Evolutionary conservation across 2,329 filamentous ascomycete species (phyloP).

Genomic region (Coniochaeta pulveracea): DNA sequence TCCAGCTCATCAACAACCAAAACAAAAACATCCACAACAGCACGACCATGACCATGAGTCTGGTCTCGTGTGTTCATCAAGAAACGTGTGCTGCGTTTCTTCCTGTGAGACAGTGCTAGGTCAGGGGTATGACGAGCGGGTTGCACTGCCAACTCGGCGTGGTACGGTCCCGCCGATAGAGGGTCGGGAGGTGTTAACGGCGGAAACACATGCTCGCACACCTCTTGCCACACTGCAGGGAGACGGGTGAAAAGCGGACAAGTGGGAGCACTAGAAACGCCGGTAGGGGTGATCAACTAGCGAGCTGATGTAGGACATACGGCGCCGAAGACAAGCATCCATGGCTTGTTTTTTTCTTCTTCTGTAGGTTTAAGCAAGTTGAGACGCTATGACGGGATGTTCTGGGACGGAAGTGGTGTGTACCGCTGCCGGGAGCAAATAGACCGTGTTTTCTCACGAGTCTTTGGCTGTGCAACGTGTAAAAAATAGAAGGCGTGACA

Average conservation of each 20-base stretch:
- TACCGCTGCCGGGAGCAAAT: neutral
- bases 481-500: no score
- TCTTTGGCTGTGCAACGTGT: no score
- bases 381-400: neutral
- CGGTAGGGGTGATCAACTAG: slow-evolving; percentile 18
- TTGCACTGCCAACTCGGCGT: slow-evolving; percentile 34
- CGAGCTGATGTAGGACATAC: slow-evolving; percentile 21
- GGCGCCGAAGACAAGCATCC: slow-evolving; percentile 23
- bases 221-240: slow-evolving; percentile 7
- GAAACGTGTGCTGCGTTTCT: slow-evolving; percentile 20
- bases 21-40: no score
- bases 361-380: no score
- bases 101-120: slow-evolving; percentile 20
- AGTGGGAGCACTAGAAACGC: slow-evolving; percentile 15
- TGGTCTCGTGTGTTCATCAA: slow-evolving; percentile 8
- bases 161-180: slow-evolving; percentile 28
- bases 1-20: slow-evolving; percentile 10
- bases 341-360: no score
- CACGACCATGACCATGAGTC: no score
- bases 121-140: slow-evolving; percentile 19
- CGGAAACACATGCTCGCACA: slow-evolving; percentile 12
- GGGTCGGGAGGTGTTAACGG: slow-evolving; percentile 23
- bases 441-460: no score
- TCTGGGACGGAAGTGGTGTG: neutral
- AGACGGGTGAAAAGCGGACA: slow-evolving; percentile 9